Conservation (phyloP, 345 rosid genomes). For the Populus tremula region DNA sequence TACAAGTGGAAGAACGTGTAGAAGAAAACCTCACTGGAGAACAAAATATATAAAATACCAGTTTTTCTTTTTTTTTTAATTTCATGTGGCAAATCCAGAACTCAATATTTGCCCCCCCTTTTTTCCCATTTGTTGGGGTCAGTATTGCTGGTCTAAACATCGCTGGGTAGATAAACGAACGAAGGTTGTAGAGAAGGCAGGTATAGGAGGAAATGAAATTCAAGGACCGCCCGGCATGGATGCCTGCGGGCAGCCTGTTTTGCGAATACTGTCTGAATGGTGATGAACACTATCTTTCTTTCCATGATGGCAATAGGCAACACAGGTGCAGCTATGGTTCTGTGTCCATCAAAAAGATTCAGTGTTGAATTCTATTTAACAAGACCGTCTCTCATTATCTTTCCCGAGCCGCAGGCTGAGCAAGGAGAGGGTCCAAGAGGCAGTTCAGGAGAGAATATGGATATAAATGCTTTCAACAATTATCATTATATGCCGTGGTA, state of each 20-base stretch:
- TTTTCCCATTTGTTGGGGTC: no score
- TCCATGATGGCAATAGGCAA: background rate
- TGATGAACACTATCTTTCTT: background rate
- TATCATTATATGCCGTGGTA: background rate
- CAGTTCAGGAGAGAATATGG: no score
- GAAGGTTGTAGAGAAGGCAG: background rate
- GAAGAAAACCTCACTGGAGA: slow-evolving; percentile 11
- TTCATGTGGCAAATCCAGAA: background rate
- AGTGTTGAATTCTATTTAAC: background rate
- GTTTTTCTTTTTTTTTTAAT: background rate
- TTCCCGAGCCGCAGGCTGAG: no score
- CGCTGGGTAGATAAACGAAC: background rate
- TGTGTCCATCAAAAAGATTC: background rate
- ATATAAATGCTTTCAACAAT: background rate
- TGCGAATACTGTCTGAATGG: no score
- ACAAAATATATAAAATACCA: background rate
- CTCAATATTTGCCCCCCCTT: no score
- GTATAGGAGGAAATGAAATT: background rate
- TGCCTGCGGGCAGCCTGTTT: no score
- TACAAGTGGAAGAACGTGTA: slow-evolving; percentile 32
- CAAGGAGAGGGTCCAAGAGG: no score
- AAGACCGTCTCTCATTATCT: no score
- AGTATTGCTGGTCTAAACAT: no score
- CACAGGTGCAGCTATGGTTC: no score
- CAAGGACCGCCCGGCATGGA: no score